Conservation (phyloP, 2,329 filamentous ascomycete genomes). For the Alternaria sp. region DNA sequence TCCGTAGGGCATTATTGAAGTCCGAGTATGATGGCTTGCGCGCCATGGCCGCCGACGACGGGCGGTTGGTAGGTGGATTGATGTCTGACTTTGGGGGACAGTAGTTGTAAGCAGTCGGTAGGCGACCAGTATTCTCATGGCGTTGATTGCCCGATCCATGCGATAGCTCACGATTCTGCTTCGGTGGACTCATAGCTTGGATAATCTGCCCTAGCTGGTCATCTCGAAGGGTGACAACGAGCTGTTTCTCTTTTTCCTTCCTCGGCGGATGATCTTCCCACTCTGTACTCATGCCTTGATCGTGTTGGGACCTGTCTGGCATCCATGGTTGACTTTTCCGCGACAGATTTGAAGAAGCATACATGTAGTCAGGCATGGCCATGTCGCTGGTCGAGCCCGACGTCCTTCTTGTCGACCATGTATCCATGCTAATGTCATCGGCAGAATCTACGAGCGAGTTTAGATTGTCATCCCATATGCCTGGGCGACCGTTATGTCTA, state of each 20-base stretch:
- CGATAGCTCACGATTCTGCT: constrained; percentile 65
- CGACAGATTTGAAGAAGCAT: constrained; percentile 12
- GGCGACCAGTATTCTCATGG: constrained; percentile 3
- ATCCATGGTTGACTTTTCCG: constrained; percentile 18
- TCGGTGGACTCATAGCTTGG: constrained; percentile 33
- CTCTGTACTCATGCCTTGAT: neutral
- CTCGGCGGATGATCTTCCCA: constrained; percentile 9
- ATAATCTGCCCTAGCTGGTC: constrained; percentile 39
- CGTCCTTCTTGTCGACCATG: constrained; percentile 26
- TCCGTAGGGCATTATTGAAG: constrained; percentile 16
- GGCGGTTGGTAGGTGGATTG: constrained; percentile 19
- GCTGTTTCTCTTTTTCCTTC: constrained; percentile 19
- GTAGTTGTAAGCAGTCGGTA: constrained; percentile 11
- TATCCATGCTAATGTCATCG: constrained; percentile 28
- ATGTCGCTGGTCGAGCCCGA: constrained; percentile 20
- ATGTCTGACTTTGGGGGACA: constrained; percentile 22
- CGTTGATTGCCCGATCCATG: neutral
- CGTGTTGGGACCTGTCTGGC: neutral
- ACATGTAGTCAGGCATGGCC: constrained; percentile 25
- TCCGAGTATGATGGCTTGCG: constrained; percentile 34
- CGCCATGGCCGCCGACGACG: constrained; percentile 32
- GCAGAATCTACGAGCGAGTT: constrained; percentile 13
- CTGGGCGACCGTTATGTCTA: constrained; percentile 1
- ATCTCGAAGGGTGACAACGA: constrained; percentile 32
- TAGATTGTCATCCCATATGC: constrained; percentile 24